Base-by-base conservation (phyloP, 352 stramenopile genomes). In the Globisporangium cystogenes region DNA sequence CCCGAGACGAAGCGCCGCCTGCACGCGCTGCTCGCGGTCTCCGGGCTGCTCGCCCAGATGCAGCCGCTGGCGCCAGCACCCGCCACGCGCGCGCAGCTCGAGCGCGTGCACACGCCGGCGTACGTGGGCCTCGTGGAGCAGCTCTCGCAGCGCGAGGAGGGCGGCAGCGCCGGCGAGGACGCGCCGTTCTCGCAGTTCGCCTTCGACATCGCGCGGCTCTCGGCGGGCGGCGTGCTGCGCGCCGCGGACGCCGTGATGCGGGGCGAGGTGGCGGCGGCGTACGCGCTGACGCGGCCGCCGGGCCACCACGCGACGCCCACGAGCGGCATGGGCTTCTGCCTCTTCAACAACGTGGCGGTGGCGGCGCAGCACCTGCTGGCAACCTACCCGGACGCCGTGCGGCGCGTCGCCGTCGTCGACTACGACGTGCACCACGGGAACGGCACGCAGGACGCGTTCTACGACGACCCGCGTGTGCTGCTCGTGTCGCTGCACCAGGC, bases 391-490 rank as follows among this genome's bases (percentile, higher is more conserved):
- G 62, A 83, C 18, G 58, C 74, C 23, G 84, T 97, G 55, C 75
- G 83, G 55, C 80, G 82, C 36, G 82, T 97, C 56, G 93, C 94
- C 12, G 96, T 99, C 64, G 89, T 99, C 33, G 93, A 99, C 71
- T 96, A 90, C 49, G 93, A 98, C 74, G 90, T 96, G 12, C 94
- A 98, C 67, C 95, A 99, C 67, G 96, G 96, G 18, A 98, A 98
- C 68, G 96, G 95, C 40, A 98, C 93, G 7, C 86, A 99, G 72
- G 81, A 97, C 53, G 82, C 84, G 27, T 93, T 97, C 48, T 81
- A 87, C 24, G 78, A 90, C 15, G 76, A 95, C 48, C 53, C 86
- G 35, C 58, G 62, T 10, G 72, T 88, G 36, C 65, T 96, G 31
- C 89, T 90, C 56, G 65, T 90, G 8, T 94, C 83, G 20, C 55